phyloP scores from a whole-genome alignment of 1,284 basidiomycete species.

The Fistulina hepatica region DNA sequence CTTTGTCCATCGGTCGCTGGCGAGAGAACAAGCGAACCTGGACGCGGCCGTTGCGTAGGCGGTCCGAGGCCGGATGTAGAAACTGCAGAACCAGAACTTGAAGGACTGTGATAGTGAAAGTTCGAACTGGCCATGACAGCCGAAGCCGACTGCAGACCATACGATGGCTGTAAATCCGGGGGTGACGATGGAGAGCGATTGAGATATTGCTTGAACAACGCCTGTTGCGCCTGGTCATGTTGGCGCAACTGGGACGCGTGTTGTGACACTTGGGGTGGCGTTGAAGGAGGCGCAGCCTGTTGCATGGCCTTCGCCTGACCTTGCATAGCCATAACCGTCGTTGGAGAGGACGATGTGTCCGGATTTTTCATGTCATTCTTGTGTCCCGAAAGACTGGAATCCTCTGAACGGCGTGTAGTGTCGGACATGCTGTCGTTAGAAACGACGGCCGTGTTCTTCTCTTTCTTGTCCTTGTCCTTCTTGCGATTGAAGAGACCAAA shows the following conservation, averaged over 20 bases:
- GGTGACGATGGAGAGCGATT: constrained; percentile 68
- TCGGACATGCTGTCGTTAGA: too few relatives aligned
- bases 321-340: constrained; percentile 39
- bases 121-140: constrained; percentile 32
- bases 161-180: constrained; percentile 59
- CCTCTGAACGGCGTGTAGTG: constrained; percentile 43
- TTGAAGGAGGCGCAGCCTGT: constrained; percentile 20
- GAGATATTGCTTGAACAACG: constrained; percentile 83
- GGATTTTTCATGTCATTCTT: constrained; percentile 8
- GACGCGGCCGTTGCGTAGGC: constrained; percentile 43
- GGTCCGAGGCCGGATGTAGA: constrained; percentile 37
- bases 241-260: constrained; percentile 64
- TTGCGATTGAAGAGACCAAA: constrained; percentile 68
- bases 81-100: constrained; percentile 12
- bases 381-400: constrained; percentile 28
- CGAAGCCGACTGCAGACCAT: constrained; percentile 56
- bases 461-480: constrained; percentile 42
- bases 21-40: constrained; percentile 63
- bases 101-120: constrained; percentile 26
- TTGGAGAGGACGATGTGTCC: constrained; percentile 32
- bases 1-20: constrained; percentile 48
- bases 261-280: constrained; percentile 28
- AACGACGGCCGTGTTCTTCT: constrained; percentile 11
- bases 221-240: constrained; percentile 79
- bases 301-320: constrained; percentile 37